phyloP scores from a whole-genome alignment of 2,329 filamentous ascomycete genomes.

The Chaetomium sp. region DNA sequence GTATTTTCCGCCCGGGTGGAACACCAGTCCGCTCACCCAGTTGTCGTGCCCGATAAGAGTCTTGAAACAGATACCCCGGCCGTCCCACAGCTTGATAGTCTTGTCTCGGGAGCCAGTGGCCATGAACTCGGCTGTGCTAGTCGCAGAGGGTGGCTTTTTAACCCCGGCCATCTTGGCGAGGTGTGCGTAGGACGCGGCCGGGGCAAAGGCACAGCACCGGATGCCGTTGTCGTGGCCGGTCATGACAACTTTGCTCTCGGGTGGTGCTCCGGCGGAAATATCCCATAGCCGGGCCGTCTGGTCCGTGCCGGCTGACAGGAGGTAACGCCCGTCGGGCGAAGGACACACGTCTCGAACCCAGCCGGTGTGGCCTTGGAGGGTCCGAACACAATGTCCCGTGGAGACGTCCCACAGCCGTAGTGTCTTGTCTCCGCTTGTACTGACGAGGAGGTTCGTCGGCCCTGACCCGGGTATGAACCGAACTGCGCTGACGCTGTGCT shows the following conservation, averaged over 20 bases:
- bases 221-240: slow-evolving; percentile 81
- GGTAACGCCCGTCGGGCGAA: slow-evolving; percentile 73
- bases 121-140: slow-evolving; percentile 76
- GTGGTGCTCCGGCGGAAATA: slow-evolving; percentile 52
- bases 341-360: slow-evolving; percentile 90
- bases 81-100: slow-evolving; percentile 83
- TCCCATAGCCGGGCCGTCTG: slow-evolving; percentile 82
- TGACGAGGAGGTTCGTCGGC: slow-evolving; percentile 78
- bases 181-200: slow-evolving; percentile 67
- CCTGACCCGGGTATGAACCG: slow-evolving; percentile 77
- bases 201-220: slow-evolving; percentile 82
- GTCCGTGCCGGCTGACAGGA: slow-evolving; percentile 78
- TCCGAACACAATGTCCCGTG: slow-evolving; percentile 87
- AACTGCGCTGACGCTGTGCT: slow-evolving; percentile 84
- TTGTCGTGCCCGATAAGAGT: slow-evolving; percentile 86
- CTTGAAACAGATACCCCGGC: slow-evolving; percentile 75
- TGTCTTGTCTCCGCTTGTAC: slow-evolving; percentile 77
- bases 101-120: slow-evolving; percentile 88
- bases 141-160: slow-evolving; percentile 67
- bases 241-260: slow-evolving; percentile 71
- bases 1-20: slow-evolving; percentile 89
- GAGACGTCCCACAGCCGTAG: slow-evolving; percentile 88
- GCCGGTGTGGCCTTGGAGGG: slow-evolving; percentile 75
- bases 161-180: slow-evolving; percentile 71
- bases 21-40: slow-evolving; percentile 80